A percentile compares a stretch with the other conserved stretches of the same genome.
phyloP scores from a whole-genome alignment of 768 basidiomycete genomes.

The Pleurotus eryngii region DNA sequence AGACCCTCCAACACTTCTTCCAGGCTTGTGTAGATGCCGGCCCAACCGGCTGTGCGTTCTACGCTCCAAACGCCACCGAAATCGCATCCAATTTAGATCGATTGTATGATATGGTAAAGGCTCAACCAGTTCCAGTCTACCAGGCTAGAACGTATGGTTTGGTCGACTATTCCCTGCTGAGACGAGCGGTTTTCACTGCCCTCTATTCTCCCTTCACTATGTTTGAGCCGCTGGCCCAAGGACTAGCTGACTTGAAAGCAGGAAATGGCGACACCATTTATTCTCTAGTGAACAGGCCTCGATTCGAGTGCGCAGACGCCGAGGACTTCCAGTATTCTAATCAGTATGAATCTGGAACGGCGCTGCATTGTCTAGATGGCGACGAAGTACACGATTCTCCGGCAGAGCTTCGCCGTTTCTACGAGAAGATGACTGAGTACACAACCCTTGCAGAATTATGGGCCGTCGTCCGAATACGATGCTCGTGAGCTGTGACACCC shows the following conservation, averaged over 20 bases:
- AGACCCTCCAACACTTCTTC: conserved; percentile 32
- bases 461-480: conserved; percentile 22
- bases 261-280: conserved; percentile 29
- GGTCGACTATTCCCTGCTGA: conserved; percentile 31
- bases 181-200: conserved; percentile 24
- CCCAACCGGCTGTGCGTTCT: conserved; percentile 33
- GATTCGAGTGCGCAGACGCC: conserved; percentile 30
- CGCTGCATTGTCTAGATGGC: conserved; percentile 35
- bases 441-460: conserved; percentile 31
- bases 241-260: conserved; percentile 29
- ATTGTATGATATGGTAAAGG: conserved; percentile 27
- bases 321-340: background rate
- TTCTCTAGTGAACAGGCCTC: conserved; percentile 9
- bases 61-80: conserved; percentile 28
- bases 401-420: conserved; percentile 25
- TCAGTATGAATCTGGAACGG: conserved; percentile 11
- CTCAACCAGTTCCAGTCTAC: conserved; percentile 31
- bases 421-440: conserved; percentile 16
- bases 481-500: conserved; percentile 23
- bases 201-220: conserved; percentile 32
- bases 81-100: conserved; percentile 32
- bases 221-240: conserved; percentile 32
- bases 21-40: conserved; percentile 35
- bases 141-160: conserved; percentile 29
- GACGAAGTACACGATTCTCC: conserved; percentile 23